Evolutionary conservation across 148 eudicot genomes (phyloP), one percentile per base, ranked within the genome.

Genomic region (Camellia granthamiana): DNA sequence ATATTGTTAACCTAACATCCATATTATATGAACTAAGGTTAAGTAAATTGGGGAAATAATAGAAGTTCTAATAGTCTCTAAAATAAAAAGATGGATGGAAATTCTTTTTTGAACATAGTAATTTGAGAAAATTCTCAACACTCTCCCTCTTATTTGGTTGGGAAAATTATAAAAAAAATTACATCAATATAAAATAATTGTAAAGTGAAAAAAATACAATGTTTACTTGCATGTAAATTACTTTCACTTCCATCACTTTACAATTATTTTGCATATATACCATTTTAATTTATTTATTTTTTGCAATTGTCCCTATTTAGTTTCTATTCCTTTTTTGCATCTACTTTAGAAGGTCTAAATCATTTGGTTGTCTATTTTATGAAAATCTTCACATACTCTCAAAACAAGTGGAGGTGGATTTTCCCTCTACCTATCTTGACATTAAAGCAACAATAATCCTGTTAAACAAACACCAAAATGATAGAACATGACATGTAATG

Each of bases 331-430:
- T 51, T 75, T 61, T 46, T 74, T 21, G 14, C 51, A 51, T 75
- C 52, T 80, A 78, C 88, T 80, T 83, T 83, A 67, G 80, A 83
- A 86, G 86, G 84, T 81, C 79, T 59, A 83, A 78, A 76, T 81
- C 77, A 80, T 84, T 83, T 70, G 74, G 8, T 74, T 85, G 78
- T 77, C 79, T 21, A 79, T 63, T 62, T 30, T 58, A 74, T 75
- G 21, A 43, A 30, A 38, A 64, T 81, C 59, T 61, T 76, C 77
- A 52, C 38, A 74, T 52, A 75, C 65, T 75, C 52, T 69, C 21
- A 51, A 67, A 69, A 62, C n/a, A 80, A 75, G 80, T 77, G 77
- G 80, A 75, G 82, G 62, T 80, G 80, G 77, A 44, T 68, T 78
- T 74, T 55, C 16, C 10, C 52, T 46, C 21, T 30, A 18, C 21